phyloP scores from a whole-genome alignment of 2,329 filamentous ascomycete genomes.

The Rhytidhysteron rufulum region DNA sequence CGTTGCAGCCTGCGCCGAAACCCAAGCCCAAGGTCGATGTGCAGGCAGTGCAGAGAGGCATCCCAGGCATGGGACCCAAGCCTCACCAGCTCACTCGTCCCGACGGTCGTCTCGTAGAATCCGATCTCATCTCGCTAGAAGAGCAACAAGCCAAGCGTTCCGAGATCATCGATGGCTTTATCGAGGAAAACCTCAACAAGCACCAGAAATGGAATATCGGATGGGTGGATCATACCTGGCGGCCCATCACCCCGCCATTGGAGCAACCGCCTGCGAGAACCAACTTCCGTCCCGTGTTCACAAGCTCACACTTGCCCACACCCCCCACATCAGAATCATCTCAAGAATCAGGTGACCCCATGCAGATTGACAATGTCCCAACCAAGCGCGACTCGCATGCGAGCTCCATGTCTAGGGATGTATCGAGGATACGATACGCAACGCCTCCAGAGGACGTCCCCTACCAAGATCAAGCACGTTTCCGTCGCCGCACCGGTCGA shows the following conservation, averaged over 20 bases:
- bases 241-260: conserved; percentile 74
- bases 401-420: conserved; percentile 12
- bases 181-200: conserved; percentile 82
- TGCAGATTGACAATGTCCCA: conserved; percentile 31
- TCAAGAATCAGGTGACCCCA: conserved; percentile 35
- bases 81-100: conserved; percentile 48
- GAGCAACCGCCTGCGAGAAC: conserved; percentile 44
- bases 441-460: conserved; percentile 37
- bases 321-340: conserved; percentile 46
- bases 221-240: conserved; percentile 82
- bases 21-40: conserved; percentile 56
- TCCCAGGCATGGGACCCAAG: conserved; percentile 53
- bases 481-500: conserved; percentile 79
- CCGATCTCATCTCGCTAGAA: conserved; percentile 72
- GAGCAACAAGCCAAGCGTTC: conserved; percentile 79
- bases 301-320: conserved; percentile 40
- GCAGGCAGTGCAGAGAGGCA: conserved; percentile 61
- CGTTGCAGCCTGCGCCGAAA: conserved; percentile 32
- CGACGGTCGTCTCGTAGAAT: conserved; percentile 67
- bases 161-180: conserved; percentile 73
- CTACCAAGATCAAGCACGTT: conserved; percentile 55
- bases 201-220: conserved; percentile 90
- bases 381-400: conserved; percentile 16
- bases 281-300: conserved; percentile 37
- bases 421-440: conserved; percentile 32